phyloP scores from a whole-genome alignment of 2,329 filamentous ascomycete genomes.

The Colletotrichum sp. region DNA sequence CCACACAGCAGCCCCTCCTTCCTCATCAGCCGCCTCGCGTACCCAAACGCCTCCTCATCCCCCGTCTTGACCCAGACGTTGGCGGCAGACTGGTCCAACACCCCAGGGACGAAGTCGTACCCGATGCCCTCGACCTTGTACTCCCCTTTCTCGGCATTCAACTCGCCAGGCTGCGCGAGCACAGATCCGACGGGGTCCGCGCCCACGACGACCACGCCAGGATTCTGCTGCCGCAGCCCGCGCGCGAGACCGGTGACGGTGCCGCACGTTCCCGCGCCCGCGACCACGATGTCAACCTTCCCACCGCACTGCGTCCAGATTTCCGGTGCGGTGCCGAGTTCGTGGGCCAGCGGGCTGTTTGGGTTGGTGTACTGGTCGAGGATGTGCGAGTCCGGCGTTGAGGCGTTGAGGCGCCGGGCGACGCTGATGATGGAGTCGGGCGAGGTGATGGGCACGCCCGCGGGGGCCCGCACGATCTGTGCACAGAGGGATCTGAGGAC shows the following conservation, averaged over 20 bases:
- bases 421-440: background rate
- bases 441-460: background rate
- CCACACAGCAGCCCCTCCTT: background rate
- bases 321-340: background rate
- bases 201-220: background rate
- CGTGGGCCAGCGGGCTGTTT: background rate
- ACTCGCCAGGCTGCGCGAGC: background rate
- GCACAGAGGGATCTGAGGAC: background rate
- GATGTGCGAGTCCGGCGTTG: background rate
- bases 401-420: background rate
- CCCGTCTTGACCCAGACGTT: background rate
- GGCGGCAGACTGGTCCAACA: background rate
- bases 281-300: background rate
- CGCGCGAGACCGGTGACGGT: background rate
- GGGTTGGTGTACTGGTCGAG: background rate
- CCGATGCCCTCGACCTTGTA: background rate
- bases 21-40: background rate
- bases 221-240: background rate
- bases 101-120: background rate
- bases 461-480: background rate
- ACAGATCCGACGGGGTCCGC: background rate
- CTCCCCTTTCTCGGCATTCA: background rate
- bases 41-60: background rate
- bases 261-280: background rate
- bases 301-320: background rate